Base-by-base conservation (phyloP, 78 protist genomes). In the Paratrimastix pyriformis region DNA sequence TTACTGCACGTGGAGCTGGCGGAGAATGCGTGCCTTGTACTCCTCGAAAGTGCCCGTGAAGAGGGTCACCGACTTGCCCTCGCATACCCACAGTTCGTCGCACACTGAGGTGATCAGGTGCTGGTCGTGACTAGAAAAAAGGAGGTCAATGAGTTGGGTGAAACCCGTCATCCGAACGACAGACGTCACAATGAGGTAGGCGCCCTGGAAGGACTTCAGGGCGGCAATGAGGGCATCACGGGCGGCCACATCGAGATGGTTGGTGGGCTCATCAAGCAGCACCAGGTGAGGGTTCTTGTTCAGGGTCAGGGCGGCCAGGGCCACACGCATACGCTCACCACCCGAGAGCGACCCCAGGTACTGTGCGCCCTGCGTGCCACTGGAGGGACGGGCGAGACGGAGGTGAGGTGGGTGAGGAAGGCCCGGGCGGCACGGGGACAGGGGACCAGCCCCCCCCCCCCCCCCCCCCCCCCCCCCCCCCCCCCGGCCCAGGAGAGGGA, bases 221-320 rank as follows among this genome's bases (percentile, higher is more conserved):
- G 87, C 87, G 40, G 32, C 11, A 33, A 77, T 86, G 13, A 88
- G 76, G 30, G 94, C 89, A 65, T 88, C 92, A 32, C 88, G 79
- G 15, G 85, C 80, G 59, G 82, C 88, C 72, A 86, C 76, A 74
- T 80, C 89, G 62, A 95, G 75, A 55, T 89, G 92, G 87, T 93
- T 93, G 52, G 97, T 92, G 30, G 97, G 97, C 85, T 95, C 93
- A 50, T 90, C 94, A 58, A 96, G 79, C 30, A 96, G 66, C 66
- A 96, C 80, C 57, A 94, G 55, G 77, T 95, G 97, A 33, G 97
- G 94, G 26, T 59, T 59, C 33, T 70, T 30, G 83, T 76, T 30
- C 40, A 62, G 68, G 37, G 75, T 48, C 1, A 71, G 26, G 26
- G 42, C 89, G 7, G 95, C 94, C 18, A 95, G 79, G 64, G 87